phyloP scores from a whole-genome alignment of 2,329 filamentous ascomycete genomes.

The Fusarium subglutinans region DNA sequence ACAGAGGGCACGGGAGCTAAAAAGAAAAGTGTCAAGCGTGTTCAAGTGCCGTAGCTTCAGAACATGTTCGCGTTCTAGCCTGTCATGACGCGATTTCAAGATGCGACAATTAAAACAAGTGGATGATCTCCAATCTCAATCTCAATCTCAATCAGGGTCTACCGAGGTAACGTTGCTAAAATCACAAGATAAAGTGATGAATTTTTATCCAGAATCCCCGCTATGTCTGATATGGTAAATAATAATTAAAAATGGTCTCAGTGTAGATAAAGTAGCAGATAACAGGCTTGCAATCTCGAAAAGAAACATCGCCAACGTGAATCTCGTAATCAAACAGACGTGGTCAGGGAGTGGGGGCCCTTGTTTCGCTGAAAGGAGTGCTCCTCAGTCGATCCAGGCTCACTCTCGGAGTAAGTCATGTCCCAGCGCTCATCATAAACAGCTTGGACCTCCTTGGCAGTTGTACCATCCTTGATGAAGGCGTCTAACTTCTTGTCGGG shows the following conservation, averaged over 20 bases:
- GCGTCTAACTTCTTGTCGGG: slow-evolving; percentile 41
- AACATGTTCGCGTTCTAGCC: neutral
- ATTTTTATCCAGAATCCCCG: neutral
- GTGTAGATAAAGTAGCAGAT: neutral
- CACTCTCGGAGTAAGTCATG: slow-evolving; percentile 31
- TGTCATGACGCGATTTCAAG: neutral
- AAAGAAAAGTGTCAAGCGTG: neutral
- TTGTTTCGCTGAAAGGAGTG: slow-evolving; percentile 17
- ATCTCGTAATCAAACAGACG: slow-evolving; percentile 8
- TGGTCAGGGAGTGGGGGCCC: slow-evolving; percentile 11
- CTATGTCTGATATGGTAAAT: neutral
- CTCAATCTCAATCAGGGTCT: neutral
- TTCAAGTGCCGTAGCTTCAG: neutral
- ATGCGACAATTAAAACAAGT: neutral
- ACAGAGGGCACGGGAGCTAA: neutral
- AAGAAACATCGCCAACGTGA: neutral
- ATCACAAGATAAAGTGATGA: neutral
- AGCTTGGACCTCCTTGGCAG: slow-evolving; percentile 43
- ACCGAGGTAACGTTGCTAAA: neutral
- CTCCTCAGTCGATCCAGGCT: slow-evolving; percentile 15
- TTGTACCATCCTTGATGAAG: slow-evolving; percentile 42
- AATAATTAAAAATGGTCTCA: neutral
- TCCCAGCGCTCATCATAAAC: slow-evolving; percentile 47
- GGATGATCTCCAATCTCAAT: neutral
- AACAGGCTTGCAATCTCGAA: neutral